A percentile compares a stretch with the other conserved stretches of the same genome.
phyloP scores from a whole-genome alignment of 2,329 filamentous ascomycete genomes.

The Teratosphaeria zuluensis region DNA sequence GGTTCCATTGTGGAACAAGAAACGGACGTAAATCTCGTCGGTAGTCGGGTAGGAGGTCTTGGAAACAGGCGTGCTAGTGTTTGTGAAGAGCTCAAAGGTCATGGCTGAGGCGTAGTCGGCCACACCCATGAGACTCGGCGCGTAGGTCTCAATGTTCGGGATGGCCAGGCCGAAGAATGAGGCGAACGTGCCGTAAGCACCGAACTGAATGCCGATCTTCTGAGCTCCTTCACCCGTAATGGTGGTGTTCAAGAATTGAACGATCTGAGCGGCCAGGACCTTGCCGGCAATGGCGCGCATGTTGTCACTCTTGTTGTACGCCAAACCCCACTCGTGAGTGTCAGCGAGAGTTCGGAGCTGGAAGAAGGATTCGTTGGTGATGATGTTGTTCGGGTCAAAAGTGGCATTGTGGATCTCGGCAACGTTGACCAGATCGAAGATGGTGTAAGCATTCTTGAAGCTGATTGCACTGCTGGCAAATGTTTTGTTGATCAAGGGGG shows the following conservation, averaged over 20 bases:
- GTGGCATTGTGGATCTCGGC: constrained; percentile 53
- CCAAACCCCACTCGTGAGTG: constrained; percentile 70
- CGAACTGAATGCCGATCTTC: constrained; percentile 48
- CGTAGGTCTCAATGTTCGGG: constrained; percentile 37
- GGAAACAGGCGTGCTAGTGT: constrained; percentile 35
- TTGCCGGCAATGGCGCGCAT: constrained; percentile 38
- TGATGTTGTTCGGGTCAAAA: constrained; percentile 47
- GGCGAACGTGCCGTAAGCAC: constrained; percentile 51
- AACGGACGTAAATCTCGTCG: constrained; percentile 48
- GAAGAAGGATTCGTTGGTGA: constrained; percentile 49
- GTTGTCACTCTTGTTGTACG: constrained; percentile 57
- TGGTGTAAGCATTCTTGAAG: constrained; percentile 54
- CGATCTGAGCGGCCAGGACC: constrained; percentile 38
- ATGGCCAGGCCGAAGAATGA: constrained; percentile 51
- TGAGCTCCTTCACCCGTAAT: constrained; percentile 27
- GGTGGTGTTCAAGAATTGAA: constrained; percentile 36
- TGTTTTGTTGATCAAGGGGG: constrained; percentile 44
- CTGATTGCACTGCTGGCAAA: constrained; percentile 40
- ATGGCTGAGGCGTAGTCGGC: constrained; percentile 79
- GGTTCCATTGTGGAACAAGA: constrained; percentile 55
- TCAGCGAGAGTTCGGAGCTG: constrained; percentile 67
- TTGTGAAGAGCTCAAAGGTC: constrained; percentile 63
- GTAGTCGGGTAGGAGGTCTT: constrained; percentile 20
- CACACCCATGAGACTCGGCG: constrained; percentile 60
- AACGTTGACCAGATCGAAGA: constrained; percentile 56